Percentiles rank a stretch among this genome's conserved stretches.
Conservation (phyloP, 768 basidiomycete species). For the Tylopilus rubrobrunneus region DNA sequence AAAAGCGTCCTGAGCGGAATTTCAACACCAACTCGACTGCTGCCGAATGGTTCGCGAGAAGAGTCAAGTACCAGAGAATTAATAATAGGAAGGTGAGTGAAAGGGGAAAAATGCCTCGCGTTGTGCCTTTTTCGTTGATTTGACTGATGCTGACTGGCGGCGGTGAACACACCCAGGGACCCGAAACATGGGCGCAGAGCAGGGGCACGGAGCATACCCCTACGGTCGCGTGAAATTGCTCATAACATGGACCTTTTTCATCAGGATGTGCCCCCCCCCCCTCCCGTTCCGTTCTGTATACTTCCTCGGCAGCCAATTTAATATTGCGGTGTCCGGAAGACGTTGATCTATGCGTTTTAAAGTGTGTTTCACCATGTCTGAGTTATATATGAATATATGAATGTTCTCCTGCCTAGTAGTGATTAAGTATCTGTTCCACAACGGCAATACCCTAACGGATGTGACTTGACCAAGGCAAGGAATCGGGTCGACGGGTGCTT, state of each 20-base stretch:
- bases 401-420: too few relatives aligned
- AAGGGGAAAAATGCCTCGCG: neutral
- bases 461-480: too few relatives aligned
- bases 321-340: too few relatives aligned
- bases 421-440: too few relatives aligned
- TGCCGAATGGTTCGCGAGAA: conserved; percentile 38
- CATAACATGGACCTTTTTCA: neutral
- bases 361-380: too few relatives aligned
- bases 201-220: conserved; percentile 30
- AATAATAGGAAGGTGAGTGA: conserved; percentile 40
- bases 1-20: conserved; percentile 33
- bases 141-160: neutral
- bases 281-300: neutral
- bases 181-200: conserved; percentile 29
- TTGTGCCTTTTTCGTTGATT: neutral
- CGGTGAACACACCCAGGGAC: conserved; percentile 18
- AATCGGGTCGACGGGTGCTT: too few relatives aligned
- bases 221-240: conserved; percentile 8
- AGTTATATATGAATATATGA: too few relatives aligned
- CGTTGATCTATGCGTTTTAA: too few relatives aligned
- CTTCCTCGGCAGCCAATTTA: too few relatives aligned
- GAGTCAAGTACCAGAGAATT: conserved; percentile 39
- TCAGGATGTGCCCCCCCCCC: neutral
- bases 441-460: too few relatives aligned
- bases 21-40: conserved; percentile 37